A percentile compares a stretch with the other conserved stretches of the same genome.
These are phyloP conservation scores for Chlamydomonas incerta DNA, from an alignment of 139 green algal species.

Conservation along the genomic window DNA sequence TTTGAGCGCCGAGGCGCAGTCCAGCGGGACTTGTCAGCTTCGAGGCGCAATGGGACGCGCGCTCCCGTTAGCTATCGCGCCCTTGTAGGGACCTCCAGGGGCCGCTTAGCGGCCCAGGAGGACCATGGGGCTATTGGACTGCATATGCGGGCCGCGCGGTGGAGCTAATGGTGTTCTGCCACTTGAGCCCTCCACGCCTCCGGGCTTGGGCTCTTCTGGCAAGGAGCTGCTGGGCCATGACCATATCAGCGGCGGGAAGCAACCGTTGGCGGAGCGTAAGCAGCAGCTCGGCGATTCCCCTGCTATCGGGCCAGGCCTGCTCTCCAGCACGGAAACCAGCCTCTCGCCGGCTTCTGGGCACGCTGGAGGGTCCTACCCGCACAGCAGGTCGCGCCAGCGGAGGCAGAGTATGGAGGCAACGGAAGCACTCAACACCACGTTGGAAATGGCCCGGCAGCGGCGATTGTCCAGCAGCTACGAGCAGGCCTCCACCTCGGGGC, in stretches of 20 bases:
- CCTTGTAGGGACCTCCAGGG: too few relatives aligned
- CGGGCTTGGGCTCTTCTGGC: background rate
- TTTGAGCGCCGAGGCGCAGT: too few relatives aligned
- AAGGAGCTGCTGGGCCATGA: slow-evolving; percentile 16
- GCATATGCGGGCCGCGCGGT: too few relatives aligned
- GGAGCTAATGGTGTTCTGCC: too few relatives aligned
- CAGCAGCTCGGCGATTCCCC: background rate
- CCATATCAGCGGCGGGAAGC: slow-evolving; percentile 10
- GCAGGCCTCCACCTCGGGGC: background rate
- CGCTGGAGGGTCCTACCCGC: background rate
- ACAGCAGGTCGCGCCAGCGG: slow-evolving; percentile 10
- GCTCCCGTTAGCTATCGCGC: too few relatives aligned
- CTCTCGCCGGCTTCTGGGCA: background rate
- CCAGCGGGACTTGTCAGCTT: too few relatives aligned
- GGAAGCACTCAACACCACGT: background rate
- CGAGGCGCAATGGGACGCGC: too few relatives aligned
- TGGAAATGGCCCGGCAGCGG: slow-evolving; percentile 33
- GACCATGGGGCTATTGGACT: too few relatives aligned
- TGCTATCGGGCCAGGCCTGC: background rate
- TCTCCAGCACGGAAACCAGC: background rate
- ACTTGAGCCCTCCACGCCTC: background rate
- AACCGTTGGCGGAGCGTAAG: slow-evolving; percentile 32
- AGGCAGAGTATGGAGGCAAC: background rate
- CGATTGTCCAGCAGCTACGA: slow-evolving; percentile 10
- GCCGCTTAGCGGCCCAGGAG: too few relatives aligned